These are phyloP conservation scores for Jatropha podagrica DNA, from an alignment of 441 rosid species.

Conservation along the genomic window DNA sequence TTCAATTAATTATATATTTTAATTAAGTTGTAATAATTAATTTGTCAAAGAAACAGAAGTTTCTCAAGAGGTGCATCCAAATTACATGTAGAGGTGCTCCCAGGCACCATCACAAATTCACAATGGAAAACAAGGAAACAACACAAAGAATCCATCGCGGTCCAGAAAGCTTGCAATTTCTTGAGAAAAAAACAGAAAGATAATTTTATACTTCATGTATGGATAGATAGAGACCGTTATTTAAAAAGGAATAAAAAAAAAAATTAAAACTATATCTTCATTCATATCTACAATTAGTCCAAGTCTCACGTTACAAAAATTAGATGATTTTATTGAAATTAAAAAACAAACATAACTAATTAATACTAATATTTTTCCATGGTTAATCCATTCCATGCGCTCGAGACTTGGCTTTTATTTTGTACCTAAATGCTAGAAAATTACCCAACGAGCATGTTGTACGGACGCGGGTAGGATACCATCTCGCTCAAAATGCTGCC, in stretches of 20 bases:
- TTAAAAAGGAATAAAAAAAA: not conserved
- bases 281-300: not conserved
- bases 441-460: conserved; percentile 25
- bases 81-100: too few species aligned
- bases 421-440: not conserved
- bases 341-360: not conserved
- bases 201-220: not conserved
- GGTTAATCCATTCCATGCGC: too few species aligned
- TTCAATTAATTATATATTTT: too few species aligned
- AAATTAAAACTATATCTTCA: not conserved
- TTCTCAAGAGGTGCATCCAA: too few species aligned
- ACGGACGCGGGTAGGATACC: not conserved
- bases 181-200: not conserved
- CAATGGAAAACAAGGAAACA: too few species aligned
- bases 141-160: too few species aligned
- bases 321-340: too few species aligned
- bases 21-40: too few species aligned
- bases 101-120: too few species aligned
- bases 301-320: too few species aligned
- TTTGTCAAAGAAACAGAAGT: too few species aligned
- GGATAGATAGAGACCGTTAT: not conserved
- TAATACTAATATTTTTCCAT: not conserved
- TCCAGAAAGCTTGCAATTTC: not conserved
- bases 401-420: not conserved
- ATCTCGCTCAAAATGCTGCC: not conserved